Percentiles rank a stretch among this genome's conserved stretches.
Evolutionary conservation across 2,329 filamentous ascomycete species (phyloP).

Genomic region (Fusarium sp.): DNA sequence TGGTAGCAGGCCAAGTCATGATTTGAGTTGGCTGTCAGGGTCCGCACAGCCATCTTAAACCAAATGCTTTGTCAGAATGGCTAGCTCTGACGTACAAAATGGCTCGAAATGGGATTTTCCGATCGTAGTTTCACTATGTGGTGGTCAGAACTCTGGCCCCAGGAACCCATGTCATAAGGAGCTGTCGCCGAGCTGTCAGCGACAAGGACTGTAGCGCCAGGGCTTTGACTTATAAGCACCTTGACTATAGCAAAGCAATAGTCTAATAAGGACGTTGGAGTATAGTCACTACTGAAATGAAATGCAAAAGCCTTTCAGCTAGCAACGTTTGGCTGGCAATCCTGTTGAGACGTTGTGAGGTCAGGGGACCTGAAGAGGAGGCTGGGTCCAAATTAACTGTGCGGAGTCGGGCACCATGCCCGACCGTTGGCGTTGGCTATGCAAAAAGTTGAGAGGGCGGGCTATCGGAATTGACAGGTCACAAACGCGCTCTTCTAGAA

Average conservation of each 20-base stretch:
- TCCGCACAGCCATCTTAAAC: background rate
- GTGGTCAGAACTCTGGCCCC: constrained; percentile 4
- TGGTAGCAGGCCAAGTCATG: background rate
- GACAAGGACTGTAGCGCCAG: constrained; percentile 1
- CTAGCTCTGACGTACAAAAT: constrained; percentile 1
- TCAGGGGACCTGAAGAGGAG: background rate
- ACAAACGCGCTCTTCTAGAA: constrained; percentile 33
- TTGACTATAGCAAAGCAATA: background rate
- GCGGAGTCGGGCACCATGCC: background rate
- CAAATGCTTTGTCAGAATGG: constrained; percentile 1
- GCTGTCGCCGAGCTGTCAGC: constrained; percentile 2
- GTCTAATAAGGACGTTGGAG: constrained; percentile 1
- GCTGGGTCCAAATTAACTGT: background rate
- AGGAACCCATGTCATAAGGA: constrained; percentile 2
- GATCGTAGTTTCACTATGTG: constrained; percentile 13
- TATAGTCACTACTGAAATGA: background rate
- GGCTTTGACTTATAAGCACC: constrained; percentile 5
- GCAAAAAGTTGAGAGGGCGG: background rate
- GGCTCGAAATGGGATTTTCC: background rate
- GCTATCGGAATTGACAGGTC: constrained; percentile 6
- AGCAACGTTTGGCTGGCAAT: too few relatives aligned
- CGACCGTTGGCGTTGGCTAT: background rate
- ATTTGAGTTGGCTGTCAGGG: background rate
- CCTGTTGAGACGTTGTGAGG: background rate
- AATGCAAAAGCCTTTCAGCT: background rate